Conservation (phyloP, 441 rosid genomes). For the Erodium moschatum region DNA sequence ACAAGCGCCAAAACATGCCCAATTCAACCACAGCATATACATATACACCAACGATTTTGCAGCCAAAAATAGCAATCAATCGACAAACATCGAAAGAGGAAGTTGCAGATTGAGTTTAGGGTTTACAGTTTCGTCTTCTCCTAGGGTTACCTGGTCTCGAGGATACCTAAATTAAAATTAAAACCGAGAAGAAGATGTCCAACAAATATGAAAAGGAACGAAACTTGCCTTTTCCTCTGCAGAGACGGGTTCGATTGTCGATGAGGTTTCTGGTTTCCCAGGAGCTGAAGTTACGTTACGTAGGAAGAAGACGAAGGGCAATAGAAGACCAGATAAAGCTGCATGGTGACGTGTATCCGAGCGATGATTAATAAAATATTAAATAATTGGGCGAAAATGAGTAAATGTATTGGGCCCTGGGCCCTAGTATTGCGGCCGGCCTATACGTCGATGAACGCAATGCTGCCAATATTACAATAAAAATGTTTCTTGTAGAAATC, state of each 20-base stretch:
- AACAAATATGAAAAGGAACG: neutral
- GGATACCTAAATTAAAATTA: neutral
- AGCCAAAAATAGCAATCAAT: neutral
- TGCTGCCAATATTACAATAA: neutral
- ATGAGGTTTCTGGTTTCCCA: neutral
- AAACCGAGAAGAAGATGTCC: neutral
- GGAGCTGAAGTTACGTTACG: neutral
- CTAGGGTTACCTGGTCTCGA: neutral
- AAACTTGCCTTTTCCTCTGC: neutral
- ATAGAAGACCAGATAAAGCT: neutral
- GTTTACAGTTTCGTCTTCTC: neutral
- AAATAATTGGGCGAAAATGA: neutral
- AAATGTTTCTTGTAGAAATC: neutral
- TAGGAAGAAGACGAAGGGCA: neutral
- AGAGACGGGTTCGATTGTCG: no score
- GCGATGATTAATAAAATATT: no score
- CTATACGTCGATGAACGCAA: neutral
- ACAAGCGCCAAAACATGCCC: no score
- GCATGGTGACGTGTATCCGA: neutral
- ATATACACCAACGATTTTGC: neutral
- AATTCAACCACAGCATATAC: neutral
- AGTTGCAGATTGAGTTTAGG: slow-evolving; percentile 2
- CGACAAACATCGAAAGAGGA: neutral
- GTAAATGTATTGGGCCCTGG: neutral
- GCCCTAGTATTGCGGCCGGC: neutral